phyloP scores from a whole-genome alignment of 768 basidiomycete genomes.

The Favolaschia claudopus region DNA sequence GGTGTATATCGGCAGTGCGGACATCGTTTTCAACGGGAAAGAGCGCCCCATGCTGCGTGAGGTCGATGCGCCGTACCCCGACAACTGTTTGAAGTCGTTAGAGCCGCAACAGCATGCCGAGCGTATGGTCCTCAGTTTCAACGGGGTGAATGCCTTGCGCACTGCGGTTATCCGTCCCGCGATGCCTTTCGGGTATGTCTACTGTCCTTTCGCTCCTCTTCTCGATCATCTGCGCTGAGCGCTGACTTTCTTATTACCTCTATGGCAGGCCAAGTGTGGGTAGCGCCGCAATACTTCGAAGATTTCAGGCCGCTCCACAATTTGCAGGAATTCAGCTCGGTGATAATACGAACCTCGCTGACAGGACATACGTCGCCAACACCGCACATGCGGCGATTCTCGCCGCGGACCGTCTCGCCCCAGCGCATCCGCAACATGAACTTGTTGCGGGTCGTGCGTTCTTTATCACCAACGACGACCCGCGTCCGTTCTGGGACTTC shows the following conservation, averaged over 20 bases:
- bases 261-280: constrained; percentile 44
- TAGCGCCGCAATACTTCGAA: constrained; percentile 48
- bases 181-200: constrained; percentile 1
- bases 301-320: not conserved
- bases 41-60: constrained; percentile 10
- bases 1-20: constrained; percentile 3
- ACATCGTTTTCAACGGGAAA: constrained; percentile 8
- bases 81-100: not conserved
- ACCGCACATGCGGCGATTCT: constrained; percentile 61
- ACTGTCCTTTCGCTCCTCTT: too few species aligned
- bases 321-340: constrained; percentile 50
- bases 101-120: not conserved
- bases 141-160: not conserved
- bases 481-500: constrained; percentile 61
- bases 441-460: constrained; percentile 60
- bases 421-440: constrained; percentile 41
- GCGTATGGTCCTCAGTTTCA: constrained; percentile 11
- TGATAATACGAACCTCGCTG: constrained; percentile 54
- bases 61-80: constrained; percentile 3
- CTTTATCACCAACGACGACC: constrained; percentile 64
- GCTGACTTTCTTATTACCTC: not conserved
- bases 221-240: not conserved
- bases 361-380: constrained; percentile 64
- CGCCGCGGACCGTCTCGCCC: constrained; percentile 53
- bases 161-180: constrained; percentile 19